Conservation (phyloP, 768 basidiomycete species). For the Cyclocybe aegerita region DNA sequence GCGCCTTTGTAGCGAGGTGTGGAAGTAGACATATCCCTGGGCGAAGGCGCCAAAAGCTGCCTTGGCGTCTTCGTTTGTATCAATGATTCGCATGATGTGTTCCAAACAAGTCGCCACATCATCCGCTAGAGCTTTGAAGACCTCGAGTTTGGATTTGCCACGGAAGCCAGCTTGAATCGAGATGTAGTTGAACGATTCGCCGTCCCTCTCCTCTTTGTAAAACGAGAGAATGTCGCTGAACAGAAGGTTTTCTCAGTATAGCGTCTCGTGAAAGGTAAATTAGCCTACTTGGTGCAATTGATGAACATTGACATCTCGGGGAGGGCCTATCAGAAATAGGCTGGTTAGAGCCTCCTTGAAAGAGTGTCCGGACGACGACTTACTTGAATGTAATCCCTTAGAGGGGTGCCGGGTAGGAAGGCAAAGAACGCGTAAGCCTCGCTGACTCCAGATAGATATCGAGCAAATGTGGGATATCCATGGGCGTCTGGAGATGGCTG, state of each 20-base stretch:
- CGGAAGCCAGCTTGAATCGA: constrained; percentile 27
- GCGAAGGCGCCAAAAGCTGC: constrained; percentile 22
- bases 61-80: constrained; percentile 7
- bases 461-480: constrained; percentile 20
- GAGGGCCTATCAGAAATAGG: constrained; percentile 26
- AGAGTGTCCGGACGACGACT: neutral
- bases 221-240: constrained; percentile 39
- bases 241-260: neutral
- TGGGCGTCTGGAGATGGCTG: constrained; percentile 12
- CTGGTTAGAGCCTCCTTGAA: neutral
- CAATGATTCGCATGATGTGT: constrained; percentile 23
- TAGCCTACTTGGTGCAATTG: constrained; percentile 34
- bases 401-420: constrained; percentile 30
- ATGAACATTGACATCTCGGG: constrained; percentile 34
- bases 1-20: constrained; percentile 19
- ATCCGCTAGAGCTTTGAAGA: constrained; percentile 20
- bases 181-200: constrained; percentile 34
- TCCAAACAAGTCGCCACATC: constrained; percentile 23
- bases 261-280: too few relatives aligned
- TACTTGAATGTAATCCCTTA: constrained; percentile 26
- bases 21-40: constrained; percentile 25
- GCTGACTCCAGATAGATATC: constrained; percentile 30
- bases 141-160: constrained; percentile 24
- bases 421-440: constrained; percentile 35
- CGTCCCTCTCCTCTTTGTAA: constrained; percentile 37